Percentiles rank a stretch among this genome's conserved stretches.
Evolutionary conservation across 208 protist genomes (phyloP).

Genomic region (Crithidia bombi): DNA sequence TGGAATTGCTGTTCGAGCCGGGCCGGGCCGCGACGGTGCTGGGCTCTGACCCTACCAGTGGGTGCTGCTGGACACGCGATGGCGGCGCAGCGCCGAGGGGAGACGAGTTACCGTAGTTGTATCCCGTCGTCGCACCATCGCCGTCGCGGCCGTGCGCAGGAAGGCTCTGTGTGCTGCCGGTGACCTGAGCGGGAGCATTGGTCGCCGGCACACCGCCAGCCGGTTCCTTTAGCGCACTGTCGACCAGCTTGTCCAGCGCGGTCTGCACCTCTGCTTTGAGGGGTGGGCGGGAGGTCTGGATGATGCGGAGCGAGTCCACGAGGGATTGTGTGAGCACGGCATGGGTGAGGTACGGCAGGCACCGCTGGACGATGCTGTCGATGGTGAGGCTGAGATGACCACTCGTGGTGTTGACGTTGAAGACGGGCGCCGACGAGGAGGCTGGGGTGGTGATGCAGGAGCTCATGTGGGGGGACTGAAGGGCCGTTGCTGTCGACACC

Average conservation of each 20-base stretch:
- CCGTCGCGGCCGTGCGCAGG: slow-evolving; percentile 22
- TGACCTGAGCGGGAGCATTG: neutral
- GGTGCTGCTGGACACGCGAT: slow-evolving; percentile 24
- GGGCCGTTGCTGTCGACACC: slow-evolving; percentile 12
- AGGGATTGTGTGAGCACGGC: slow-evolving; percentile 71
- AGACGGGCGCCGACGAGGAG: slow-evolving; percentile 20
- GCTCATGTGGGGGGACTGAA: slow-evolving; percentile 7
- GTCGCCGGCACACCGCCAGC: slow-evolving; percentile 1
- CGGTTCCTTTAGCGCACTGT: slow-evolving; percentile 67
- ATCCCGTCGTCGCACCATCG: neutral
- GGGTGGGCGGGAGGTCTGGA: slow-evolving; percentile 58
- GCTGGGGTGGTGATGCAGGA: slow-evolving; percentile 30
- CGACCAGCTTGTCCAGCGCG: slow-evolving; percentile 75
- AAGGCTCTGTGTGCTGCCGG: slow-evolving; percentile 12
- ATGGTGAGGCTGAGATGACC: slow-evolving; percentile 37
- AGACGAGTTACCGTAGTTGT: slow-evolving; percentile 21
- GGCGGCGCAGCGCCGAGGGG: slow-evolving; percentile 7
- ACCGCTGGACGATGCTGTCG: slow-evolving; percentile 73
- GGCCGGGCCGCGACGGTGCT: slow-evolving; percentile 36
- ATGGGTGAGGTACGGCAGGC: slow-evolving; percentile 63
- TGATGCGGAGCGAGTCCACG: slow-evolving; percentile 55
- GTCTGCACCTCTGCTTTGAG: slow-evolving; percentile 58
- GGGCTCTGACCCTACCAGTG: slow-evolving; percentile 29
- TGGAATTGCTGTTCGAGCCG: slow-evolving; percentile 16
- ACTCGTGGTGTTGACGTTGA: slow-evolving; percentile 19